These are phyloP conservation scores for Penicillium sp. DNA, from an alignment of 2,329 filamentous ascomycete species.

Conservation along the genomic window DNA sequence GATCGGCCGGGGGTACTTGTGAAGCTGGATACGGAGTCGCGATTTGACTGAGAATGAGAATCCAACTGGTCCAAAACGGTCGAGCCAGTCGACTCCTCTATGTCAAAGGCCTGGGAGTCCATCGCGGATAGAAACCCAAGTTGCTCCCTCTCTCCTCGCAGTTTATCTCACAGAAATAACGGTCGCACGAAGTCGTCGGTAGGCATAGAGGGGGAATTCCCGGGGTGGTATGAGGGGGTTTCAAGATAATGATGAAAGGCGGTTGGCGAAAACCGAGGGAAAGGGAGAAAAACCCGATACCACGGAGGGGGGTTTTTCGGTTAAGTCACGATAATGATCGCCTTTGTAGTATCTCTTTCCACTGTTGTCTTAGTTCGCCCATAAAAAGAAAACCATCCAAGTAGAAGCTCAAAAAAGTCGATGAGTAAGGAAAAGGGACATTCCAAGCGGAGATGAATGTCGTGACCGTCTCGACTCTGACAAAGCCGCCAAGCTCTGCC, in stretches of 20 bases:
- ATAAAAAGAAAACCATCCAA: constrained; percentile 2
- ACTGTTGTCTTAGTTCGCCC: background rate
- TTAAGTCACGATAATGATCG: background rate
- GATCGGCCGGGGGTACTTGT: constrained; percentile 20
- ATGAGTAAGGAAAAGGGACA: constrained; percentile 18
- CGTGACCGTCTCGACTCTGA: constrained; percentile 22
- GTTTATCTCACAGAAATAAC: constrained; percentile 3
- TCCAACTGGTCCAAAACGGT: constrained; percentile 21
- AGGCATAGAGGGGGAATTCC: constrained; percentile 2
- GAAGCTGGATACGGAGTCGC: constrained; percentile 19
- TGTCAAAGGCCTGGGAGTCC: constrained; percentile 23
- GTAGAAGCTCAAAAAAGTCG: background rate
- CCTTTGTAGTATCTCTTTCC: background rate
- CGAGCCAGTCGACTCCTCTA: constrained; percentile 19
- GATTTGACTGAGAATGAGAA: constrained; percentile 37
- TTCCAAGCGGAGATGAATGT: constrained; percentile 23
- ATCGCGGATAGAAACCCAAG: constrained; percentile 9
- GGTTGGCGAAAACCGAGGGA: constrained; percentile 15
- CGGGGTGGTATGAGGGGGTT: background rate
- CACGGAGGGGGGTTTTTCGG: background rate
- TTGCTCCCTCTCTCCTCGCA: background rate
- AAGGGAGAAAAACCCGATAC: constrained; percentile 1
- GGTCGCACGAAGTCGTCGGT: background rate
- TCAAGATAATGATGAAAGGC: constrained; percentile 1
- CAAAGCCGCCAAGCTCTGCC: constrained; percentile 25